A percentile compares a stretch with the other conserved stretches of the same genome.
Conservation (phyloP, 441 rosid genomes). For the Adansonia gregorii region DNA sequence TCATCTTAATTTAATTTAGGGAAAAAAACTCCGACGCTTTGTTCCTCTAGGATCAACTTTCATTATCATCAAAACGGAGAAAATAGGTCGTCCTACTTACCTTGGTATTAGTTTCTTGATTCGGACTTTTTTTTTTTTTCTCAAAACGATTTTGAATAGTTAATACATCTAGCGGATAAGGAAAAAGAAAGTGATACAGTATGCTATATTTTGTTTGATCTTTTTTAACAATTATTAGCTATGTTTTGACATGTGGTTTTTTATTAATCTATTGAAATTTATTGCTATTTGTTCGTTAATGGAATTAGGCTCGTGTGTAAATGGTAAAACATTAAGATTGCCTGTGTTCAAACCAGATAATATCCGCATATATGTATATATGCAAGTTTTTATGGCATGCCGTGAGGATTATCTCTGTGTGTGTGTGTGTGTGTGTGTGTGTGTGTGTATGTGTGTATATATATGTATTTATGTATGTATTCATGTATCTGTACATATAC, state of each 20-base stretch:
- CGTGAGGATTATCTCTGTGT: neutral
- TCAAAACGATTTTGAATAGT: neutral
- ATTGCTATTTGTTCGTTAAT: slow-evolving; percentile 8
- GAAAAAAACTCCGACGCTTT: neutral
- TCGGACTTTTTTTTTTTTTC: neutral
- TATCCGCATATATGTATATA: neutral
- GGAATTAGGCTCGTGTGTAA: neutral
- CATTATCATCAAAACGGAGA: neutral
- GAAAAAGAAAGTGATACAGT: neutral
- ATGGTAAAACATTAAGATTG: neutral
- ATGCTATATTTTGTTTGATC: neutral
- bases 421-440: too few relatives aligned
- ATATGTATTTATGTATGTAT: too few relatives aligned
- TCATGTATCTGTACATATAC: too few relatives aligned
- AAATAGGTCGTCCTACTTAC: neutral
- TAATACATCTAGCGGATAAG: neutral
- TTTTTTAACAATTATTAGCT: neutral
- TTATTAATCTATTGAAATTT: neutral
- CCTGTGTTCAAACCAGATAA: neutral
- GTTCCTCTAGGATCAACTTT: neutral
- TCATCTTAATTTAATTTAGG: neutral
- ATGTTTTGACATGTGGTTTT: neutral
- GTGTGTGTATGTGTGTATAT: too few relatives aligned
- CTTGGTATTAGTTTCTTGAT: neutral
- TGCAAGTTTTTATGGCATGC: neutral